Percentiles rank a stretch among this genome's conserved stretches.
These are phyloP conservation scores for Glycine latifolia DNA, from an alignment of 306 rosid species.

Conservation along the genomic window DNA sequence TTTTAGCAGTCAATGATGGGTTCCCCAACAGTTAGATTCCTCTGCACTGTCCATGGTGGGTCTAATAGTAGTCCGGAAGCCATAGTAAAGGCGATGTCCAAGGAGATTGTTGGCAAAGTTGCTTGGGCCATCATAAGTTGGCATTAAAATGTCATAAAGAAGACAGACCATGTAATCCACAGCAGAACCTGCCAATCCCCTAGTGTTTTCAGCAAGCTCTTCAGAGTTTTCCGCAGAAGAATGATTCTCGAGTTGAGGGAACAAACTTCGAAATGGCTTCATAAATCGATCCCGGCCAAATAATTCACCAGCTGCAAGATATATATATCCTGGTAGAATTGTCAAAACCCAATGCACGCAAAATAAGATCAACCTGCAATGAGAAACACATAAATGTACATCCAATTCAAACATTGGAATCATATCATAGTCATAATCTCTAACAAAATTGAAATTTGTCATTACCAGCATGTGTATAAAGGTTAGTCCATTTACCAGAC, in stretches of 20 bases:
- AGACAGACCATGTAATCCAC: constrained; percentile 99
- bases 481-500: neutral
- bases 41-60: constrained; percentile 96
- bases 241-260: constrained; percentile 86
- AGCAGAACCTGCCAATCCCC: constrained; percentile 94
- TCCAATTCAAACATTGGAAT: constrained; percentile 33
- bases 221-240: constrained; percentile 77
- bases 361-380: too few relatives aligned
- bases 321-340: too few relatives aligned
- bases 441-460: constrained; percentile 17
- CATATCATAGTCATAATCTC: constrained; percentile 8
- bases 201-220: constrained; percentile 76
- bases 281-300: constrained; percentile 92
- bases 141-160: constrained; percentile 97
- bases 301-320: constrained; percentile 68
- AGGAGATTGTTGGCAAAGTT: constrained; percentile 99
- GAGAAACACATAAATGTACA: too few relatives aligned
- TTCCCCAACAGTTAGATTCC: constrained; percentile 88
- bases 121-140: constrained; percentile 99
- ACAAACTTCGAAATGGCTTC: constrained; percentile 82
- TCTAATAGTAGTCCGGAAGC: constrained; percentile 89
- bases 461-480: constrained; percentile 25
- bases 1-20: constrained; percentile 92
- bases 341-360: too few relatives aligned
- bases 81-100: constrained; percentile 96